These are phyloP conservation scores for Quercus rubra DNA, from an alignment of 306 rosid species.

Conservation along the genomic window DNA sequence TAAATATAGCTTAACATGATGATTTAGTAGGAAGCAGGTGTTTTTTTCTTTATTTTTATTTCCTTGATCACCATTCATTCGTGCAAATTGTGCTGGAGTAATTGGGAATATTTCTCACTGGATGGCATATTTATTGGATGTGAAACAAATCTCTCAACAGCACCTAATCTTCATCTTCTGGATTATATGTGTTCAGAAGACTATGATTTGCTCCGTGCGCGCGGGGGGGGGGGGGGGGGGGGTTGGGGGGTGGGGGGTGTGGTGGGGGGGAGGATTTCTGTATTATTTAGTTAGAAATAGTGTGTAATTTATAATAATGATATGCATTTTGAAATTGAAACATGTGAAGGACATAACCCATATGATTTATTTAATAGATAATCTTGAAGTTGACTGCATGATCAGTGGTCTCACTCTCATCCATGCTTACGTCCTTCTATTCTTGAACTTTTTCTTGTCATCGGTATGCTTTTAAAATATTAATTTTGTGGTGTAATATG, in stretches of 20 bases:
- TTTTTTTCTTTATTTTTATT: neutral
- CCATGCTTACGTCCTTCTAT: neutral
- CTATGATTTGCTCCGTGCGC: neutral
- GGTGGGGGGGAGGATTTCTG: too few relatives aligned
- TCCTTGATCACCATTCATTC: neutral
- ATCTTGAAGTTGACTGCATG: neutral
- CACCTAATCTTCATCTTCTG: neutral
- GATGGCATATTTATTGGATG: neutral
- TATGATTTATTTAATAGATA: neutral
- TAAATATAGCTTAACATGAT: constrained; percentile 23
- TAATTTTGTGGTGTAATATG: neutral
- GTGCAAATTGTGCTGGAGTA: neutral
- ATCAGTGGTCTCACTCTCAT: neutral
- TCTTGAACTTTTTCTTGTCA: neutral
- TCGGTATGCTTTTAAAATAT: neutral
- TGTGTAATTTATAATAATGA: too few relatives aligned
- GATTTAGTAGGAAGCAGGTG: constrained; percentile 19
- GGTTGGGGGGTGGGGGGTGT: too few relatives aligned
- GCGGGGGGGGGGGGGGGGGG: too few relatives aligned
- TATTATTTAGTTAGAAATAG: too few relatives aligned
- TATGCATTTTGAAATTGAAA: too few relatives aligned
- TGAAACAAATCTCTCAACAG: neutral
- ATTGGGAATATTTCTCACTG: neutral
- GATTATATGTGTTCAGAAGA: neutral
- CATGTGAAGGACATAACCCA: neutral